Evolutionary conservation across 257 asterid genomes (phyloP).

Genomic region (Mitragyna speciosa): DNA sequence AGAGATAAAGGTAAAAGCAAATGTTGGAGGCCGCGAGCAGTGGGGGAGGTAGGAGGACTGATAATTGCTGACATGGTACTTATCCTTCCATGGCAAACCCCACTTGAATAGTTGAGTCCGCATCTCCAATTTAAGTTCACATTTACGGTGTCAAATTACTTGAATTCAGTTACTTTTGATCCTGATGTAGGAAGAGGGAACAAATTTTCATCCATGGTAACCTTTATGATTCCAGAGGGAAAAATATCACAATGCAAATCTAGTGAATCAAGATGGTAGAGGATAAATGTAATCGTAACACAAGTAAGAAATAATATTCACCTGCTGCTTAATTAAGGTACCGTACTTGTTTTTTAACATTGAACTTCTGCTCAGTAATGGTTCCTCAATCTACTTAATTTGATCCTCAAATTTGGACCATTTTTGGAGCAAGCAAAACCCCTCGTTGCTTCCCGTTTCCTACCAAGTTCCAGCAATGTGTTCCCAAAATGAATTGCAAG

Average conservation of each 20-base stretch:
- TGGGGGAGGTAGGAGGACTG: neutral
- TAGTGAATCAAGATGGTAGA: too few species aligned
- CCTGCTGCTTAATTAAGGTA: neutral
- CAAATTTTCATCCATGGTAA: neutral
- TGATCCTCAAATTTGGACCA: neutral
- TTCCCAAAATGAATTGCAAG: neutral
- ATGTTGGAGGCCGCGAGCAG: constrained; percentile 12
- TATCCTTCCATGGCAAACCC: neutral
- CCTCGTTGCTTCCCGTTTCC: neutral
- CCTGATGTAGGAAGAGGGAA: neutral
- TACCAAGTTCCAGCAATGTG: neutral
- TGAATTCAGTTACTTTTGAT: neutral
- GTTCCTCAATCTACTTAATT: neutral
- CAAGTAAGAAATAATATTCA: neutral
- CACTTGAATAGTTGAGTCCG: too few species aligned
- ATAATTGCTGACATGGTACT: neutral
- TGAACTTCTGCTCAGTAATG: neutral
- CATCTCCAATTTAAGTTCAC: neutral
- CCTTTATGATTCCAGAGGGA: neutral
- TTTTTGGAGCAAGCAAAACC: neutral
- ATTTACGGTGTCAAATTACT: neutral
- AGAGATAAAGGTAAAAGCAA: neutral
- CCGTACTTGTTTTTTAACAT: neutral
- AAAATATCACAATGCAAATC: neutral
- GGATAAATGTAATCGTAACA: neutral